Percentiles rank a stretch among this genome's conserved stretches.
Conservation (phyloP, 768 basidiomycete species). For the Zangia roseola region DNA sequence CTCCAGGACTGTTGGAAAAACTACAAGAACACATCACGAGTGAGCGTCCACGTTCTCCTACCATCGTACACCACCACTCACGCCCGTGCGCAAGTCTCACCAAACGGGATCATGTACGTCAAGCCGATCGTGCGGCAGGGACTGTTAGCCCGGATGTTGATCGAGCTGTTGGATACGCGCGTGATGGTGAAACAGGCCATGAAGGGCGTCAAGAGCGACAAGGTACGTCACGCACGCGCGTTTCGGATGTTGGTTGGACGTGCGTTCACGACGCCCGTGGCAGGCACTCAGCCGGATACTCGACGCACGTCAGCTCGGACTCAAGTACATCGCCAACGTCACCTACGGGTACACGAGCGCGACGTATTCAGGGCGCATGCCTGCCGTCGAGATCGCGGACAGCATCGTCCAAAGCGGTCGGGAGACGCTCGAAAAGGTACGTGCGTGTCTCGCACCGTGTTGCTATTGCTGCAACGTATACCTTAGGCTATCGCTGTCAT, state of each 20-base stretch:
- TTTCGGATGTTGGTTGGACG: not conserved
- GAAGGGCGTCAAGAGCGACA: constrained; percentile 76
- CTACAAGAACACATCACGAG: constrained; percentile 78
- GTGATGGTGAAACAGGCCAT: constrained; percentile 98
- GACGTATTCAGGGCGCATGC: constrained; percentile 95
- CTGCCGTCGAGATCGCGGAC: constrained; percentile 96
- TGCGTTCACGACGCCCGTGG: not conserved
- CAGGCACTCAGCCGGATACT: constrained; percentile 75
- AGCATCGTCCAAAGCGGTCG: constrained; percentile 96
- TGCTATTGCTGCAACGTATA: not conserved
- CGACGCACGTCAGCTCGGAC: constrained; percentile 87
- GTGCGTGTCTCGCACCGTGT: constrained; percentile 1
- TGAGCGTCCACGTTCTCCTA: constrained; percentile 30
- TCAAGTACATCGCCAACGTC: constrained; percentile 93
- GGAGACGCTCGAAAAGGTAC: constrained; percentile 91
- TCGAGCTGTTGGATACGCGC: constrained; percentile 88
- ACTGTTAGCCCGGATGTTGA: constrained; percentile 86
- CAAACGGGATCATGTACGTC: constrained; percentile 94
- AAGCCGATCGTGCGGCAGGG: constrained; percentile 83
- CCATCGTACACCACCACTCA: not conserved
- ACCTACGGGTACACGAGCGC: constrained; percentile 97
- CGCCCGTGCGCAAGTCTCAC: constrained; percentile 62
- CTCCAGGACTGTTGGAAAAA: constrained; percentile 63
- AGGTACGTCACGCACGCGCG: constrained; percentile 44
- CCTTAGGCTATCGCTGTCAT: constrained; percentile 79